Base-by-base conservation (phyloP, 306 rosid genomes). In the Prunus dulcis region DNA sequence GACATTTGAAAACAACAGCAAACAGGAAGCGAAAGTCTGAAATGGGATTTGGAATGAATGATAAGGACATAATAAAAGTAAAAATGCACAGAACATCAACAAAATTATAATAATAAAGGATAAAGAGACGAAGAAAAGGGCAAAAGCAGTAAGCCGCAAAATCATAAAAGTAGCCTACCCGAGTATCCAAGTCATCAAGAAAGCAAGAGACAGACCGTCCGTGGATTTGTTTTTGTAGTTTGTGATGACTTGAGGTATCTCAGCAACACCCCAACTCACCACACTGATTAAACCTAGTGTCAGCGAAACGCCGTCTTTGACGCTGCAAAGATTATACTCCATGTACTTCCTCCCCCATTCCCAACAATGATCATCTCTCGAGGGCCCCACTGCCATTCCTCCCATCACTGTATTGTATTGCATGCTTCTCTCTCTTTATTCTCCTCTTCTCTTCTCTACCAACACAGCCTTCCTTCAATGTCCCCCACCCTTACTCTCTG, bases 211-310 rank as follows among this genome's bases (percentile, higher is more conserved):
- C 63, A 93, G 88, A 50, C 97, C 93, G n/a, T 91, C 86, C 1
- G 91, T 43, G 6, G 97, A 93, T 74, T 91, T 89, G n/a, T 85
- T 64, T 73, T 14, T 75, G 78, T 80, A 88, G 83, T 91, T 91
- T 12, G 96, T 91, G 81, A 89, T 69, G 66, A 93, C 73, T 74
- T 91, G 98, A 67, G 98, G 98, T 38, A 93, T 80, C 89, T 93
- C 98, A 74, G 97, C 98, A 45, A 84, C 87, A 76, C 85, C 81
- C 98, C 98, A 93, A 83, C 85, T 78, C 50, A 73, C 11, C 30
- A 93, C 91, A 80, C 97, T 91, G 55, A 87, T 27, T 14, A 86
- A 1, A 60, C 98, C 98, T 78, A 93, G 78, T 19, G 72, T 25
- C 66, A 75, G 78, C n/a, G 98, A 93, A 72, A 83, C 77, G 71